phyloP scores from a whole-genome alignment of 441 rosid genomes.

The Adansonia rubrostipa region DNA sequence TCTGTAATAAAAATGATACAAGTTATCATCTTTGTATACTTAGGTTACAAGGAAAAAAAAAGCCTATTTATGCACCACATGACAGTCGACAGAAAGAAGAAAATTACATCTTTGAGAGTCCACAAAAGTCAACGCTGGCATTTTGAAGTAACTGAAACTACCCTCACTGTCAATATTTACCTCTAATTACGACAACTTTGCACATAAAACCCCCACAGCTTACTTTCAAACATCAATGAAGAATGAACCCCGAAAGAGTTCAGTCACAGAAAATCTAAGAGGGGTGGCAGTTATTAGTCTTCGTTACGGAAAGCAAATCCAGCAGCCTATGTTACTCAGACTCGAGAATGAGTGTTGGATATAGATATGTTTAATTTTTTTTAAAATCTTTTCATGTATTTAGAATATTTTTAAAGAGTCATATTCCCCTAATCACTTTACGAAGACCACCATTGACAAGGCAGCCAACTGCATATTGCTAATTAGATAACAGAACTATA shows the following conservation, averaged over 20 bases:
- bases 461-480: slow-evolving; percentile 27
- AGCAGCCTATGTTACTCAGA: not conserved
- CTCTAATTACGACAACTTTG: not conserved
- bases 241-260: not conserved
- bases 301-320: not conserved
- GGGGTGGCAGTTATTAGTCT: not conserved
- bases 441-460: slow-evolving; percentile 81
- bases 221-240: not conserved
- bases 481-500: too few relatives aligned
- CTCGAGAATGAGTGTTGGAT: too few relatives aligned
- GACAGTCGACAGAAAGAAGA: not conserved
- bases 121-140: not conserved
- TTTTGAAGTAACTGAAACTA: not conserved
- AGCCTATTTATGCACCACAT: not conserved
- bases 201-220: not conserved
- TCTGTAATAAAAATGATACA: not conserved
- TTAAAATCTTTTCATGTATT: slow-evolving; percentile 35
- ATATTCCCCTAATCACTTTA: slow-evolving; percentile 68
- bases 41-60: not conserved
- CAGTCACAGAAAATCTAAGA: not conserved
- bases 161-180: not conserved
- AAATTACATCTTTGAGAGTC: not conserved
- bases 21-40: not conserved
- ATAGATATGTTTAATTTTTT: slow-evolving; percentile 58
- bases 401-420: too few relatives aligned